Conservation (phyloP, 2,329 filamentous ascomycete genomes). For the Ophiognomonia clavigignenti-juglandacearum region DNA sequence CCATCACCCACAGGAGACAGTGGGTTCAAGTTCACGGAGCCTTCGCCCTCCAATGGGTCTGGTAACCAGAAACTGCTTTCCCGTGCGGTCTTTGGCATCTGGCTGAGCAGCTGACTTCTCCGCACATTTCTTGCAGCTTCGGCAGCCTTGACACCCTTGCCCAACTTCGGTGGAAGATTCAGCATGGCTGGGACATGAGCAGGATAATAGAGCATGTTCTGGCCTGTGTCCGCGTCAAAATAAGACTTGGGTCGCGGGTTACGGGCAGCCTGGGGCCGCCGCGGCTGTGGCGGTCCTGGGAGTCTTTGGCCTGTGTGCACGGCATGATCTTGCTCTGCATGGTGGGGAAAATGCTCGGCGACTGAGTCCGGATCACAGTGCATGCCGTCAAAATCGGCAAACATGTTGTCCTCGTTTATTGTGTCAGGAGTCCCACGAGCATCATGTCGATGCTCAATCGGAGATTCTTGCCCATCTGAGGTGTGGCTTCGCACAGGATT, state of each 20-base stretch:
- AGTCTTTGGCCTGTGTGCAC: conserved; percentile 16
- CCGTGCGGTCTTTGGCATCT: conserved; percentile 42
- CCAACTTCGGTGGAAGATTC: conserved; percentile 84
- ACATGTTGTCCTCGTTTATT: conserved; percentile 62
- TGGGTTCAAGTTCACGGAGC: conserved; percentile 7
- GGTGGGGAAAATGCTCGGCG: conserved; percentile 18
- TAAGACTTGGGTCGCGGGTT: conserved; percentile 49
- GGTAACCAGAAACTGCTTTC: conserved; percentile 41
- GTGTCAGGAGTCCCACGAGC: conserved; percentile 56
- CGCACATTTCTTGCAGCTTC: conserved; percentile 57
- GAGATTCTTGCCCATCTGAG: conserved; percentile 17
- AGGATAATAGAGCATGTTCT: conserved; percentile 91
- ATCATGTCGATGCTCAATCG: conserved; percentile 35
- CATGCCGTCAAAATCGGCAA: conserved; percentile 77
- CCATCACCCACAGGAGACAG: neutral
- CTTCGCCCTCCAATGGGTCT: conserved; percentile 37
- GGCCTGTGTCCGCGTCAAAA: conserved; percentile 59
- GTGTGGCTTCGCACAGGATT: conserved; percentile 13
- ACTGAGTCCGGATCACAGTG: conserved; percentile 58
- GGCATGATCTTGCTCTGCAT: conserved; percentile 16
- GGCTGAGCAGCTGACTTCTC: conserved; percentile 67
- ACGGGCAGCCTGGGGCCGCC: conserved; percentile 11
- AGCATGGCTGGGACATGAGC: conserved; percentile 91
- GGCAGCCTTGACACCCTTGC: conserved; percentile 61
- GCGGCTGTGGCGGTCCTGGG: neutral